Base-by-base conservation (phyloP, 345 rosid genomes). In the Noccaea caerulescens region DNA sequence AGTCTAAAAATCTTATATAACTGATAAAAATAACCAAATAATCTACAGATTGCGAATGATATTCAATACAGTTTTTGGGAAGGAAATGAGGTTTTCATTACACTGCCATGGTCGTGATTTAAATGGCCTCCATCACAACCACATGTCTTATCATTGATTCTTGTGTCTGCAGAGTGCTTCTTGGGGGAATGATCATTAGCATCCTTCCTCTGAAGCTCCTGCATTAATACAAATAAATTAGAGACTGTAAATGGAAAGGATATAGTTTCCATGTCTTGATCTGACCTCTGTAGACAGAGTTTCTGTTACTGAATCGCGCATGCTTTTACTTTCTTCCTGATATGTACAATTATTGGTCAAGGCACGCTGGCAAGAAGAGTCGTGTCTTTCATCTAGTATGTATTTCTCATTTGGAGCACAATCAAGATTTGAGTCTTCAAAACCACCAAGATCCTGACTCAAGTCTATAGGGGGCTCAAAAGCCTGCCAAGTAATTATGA, bases 391-490 rank as follows among this genome's bases (percentile, higher is more conserved):
- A 58, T 77, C 80, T 7, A 85, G 79, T 58, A 52, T 74, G 62
- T 42, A 69, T 76, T 74, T 69, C 65, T 83, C 87, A 80, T 81
- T 44, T 52, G 74, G 82, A 63, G 78, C 76, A 57, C 69, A 72
- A 9, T 84, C 84, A 51, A 72, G 68, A 55, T 71, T 71, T 25
- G 81, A 66, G 62, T 83, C 85, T 63, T 80, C 87, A 69, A 69
- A 80, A 71, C 51, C 43, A 72, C 84, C 92, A 72, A 75, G 63
- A 68, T 83, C 95, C 71, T 81, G 88, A 86, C 90, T 88, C 96
- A 94, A 81, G 82, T 91, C 98, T 55, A 91, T 71, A 43, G 99
- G 99, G n/a, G 99, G 96, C 54, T 91, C 98, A 84, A 94, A 94
- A 76, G 89, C 93, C 99, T 94, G 85, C 78, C 79, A 80, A 62